phyloP scores from a whole-genome alignment of 352 stramenopile species.

The Peronospora farinosa region DNA sequence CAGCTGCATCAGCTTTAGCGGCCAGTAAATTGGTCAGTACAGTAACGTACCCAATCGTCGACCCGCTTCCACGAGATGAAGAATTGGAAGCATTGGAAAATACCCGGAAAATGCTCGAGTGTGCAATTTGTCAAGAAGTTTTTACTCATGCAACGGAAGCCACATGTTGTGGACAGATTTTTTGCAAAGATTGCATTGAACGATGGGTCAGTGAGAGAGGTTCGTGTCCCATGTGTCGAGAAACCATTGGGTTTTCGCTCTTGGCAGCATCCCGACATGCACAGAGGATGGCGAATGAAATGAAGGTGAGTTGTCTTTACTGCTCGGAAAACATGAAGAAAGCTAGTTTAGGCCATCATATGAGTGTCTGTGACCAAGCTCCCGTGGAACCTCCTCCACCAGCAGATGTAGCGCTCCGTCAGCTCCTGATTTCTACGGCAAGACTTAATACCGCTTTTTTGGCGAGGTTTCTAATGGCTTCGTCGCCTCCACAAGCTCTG shows the following conservation, averaged over 20 bases:
- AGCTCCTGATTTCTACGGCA: conserved; percentile 50
- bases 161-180: conserved; percentile 80
- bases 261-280: conserved; percentile 59
- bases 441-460: conserved; percentile 51
- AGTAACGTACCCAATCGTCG: conserved; percentile 43
- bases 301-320: conserved; percentile 67
- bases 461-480: conserved; percentile 49
- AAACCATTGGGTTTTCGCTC: conserved; percentile 63
- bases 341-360: conserved; percentile 51
- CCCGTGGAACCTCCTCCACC: conserved; percentile 68
- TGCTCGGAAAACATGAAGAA: conserved; percentile 74
- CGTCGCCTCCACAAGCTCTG: conserved; percentile 49
- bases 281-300: conserved; percentile 82
- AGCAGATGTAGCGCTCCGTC: conserved; percentile 58
- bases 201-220: conserved; percentile 75
- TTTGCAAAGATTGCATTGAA: conserved; percentile 77
- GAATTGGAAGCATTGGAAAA: conserved; percentile 75
- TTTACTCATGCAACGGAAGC: conserved; percentile 69
- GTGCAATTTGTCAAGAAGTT: conserved; percentile 79
- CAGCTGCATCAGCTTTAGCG: conserved; percentile 61
- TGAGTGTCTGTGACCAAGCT: conserved; percentile 56
- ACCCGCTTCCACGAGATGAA: conserved; percentile 64
- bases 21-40: conserved; percentile 74
- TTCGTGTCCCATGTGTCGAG: conserved; percentile 77
- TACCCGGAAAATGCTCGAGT: conserved; percentile 83